Base-by-base conservation (phyloP, 108 stramenopile species). In the Aurantiochytrium sp. region DNA sequence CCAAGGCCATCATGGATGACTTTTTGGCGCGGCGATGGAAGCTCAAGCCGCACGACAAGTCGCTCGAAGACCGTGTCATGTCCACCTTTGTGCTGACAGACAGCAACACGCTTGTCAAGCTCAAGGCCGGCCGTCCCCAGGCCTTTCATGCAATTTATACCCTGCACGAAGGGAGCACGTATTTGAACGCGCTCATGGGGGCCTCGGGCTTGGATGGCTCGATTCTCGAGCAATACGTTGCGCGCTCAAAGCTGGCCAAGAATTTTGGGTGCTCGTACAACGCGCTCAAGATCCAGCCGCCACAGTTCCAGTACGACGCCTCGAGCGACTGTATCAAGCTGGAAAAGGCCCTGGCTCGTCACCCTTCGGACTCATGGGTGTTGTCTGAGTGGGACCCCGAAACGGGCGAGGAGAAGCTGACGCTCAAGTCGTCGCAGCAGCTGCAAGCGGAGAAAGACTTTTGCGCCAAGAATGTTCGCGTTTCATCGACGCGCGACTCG, bases 21-120 rank as follows among this genome's bases (percentile, higher is more conserved):
- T 83, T 83, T 83, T 10, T 12, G 76, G 76, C 76, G 45, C 76
- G 76, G 43, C 45, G 51, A 10, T 83, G 76, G 76, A 83, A 53
- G 51, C 51, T 83, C 76, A 83, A 83, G 23, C 76, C 76, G 12
- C 44, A 53, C 51, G 51, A 83, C 25, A 47, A 53, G 76, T 18
- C 76, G n/a, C 51, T 83, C 23, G 76, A 83, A 23, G 51, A 83
- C 76, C 76, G 76, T 4, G 45, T 83, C n/a, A n/a, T 83, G 49
- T 83, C 76, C 19, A 83, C 76, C 45, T 83, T 83, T 83, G 76
- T 83, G 76, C 76, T 83, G 19, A 83, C 76, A 6, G 76, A 83
- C 23, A 53, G 49, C 51, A 47, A 83, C 19, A 83, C 76, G 10
- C 76, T 83, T 35, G 76, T 47, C 49, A 47, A 53, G 45, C 51